Percentiles rank a stretch among this genome's conserved stretches.
phyloP scores from a whole-genome alignment of 179 eudicot genomes.

The Carnegiea gigantea region DNA sequence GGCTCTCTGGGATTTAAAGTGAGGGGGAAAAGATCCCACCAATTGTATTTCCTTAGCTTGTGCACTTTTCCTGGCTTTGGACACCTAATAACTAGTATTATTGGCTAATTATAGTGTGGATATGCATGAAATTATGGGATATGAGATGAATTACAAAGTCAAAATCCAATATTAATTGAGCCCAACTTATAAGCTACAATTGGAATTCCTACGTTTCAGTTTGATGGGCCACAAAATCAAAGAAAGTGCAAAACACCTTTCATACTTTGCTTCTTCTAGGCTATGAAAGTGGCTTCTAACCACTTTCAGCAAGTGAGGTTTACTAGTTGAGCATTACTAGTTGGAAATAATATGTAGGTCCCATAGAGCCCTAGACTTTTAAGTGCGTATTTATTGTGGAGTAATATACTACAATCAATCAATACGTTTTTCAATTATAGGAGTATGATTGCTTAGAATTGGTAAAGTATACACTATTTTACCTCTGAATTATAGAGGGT shows the following conservation, averaged over 20 bases:
- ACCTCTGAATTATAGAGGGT: too few relatives aligned
- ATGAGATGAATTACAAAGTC: not conserved
- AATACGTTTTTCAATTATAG: too few relatives aligned
- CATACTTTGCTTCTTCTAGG: not conserved
- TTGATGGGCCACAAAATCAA: conserved; percentile 4
- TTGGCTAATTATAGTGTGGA: not conserved
- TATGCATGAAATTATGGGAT: not conserved
- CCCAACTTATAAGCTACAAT: not conserved
- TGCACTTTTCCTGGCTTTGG: not conserved
- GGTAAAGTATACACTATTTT: too few relatives aligned
- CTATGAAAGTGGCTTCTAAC: not conserved
- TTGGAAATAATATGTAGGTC: not conserved
- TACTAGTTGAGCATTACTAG: not conserved
- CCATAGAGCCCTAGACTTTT: too few relatives aligned
- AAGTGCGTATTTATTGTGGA: too few relatives aligned
- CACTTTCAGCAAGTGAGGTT: not conserved
- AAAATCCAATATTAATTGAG: not conserved
- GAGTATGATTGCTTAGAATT: too few relatives aligned
- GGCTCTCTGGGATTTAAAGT: not conserved
- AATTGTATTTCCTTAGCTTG: not conserved
- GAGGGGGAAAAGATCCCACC: not conserved
- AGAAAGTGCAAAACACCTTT: not conserved
- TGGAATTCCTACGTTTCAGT: not conserved
- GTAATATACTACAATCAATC: too few relatives aligned
- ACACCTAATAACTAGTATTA: not conserved